Base-by-base conservation (phyloP, 441 rosid species). In the Hypseocharis bilobata region DNA sequence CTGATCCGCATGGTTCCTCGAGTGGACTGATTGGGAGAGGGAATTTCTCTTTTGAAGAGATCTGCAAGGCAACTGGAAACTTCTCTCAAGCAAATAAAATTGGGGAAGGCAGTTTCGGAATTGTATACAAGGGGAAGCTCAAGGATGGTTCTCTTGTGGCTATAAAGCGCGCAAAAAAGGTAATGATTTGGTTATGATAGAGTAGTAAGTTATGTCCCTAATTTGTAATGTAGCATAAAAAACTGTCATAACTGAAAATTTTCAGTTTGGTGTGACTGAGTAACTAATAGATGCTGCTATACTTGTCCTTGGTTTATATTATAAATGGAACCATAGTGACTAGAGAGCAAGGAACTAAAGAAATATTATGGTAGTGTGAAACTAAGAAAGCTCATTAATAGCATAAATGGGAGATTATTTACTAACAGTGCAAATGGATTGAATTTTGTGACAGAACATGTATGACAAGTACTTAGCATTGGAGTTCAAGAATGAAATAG, bases 21-120 rank as follows among this genome's bases (percentile, higher is more conserved):
- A 84, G 78, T 60, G 88, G 81, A 70, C 73, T 64, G 32, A 54
- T 70, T 7, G 92, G 86, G 70, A 79, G 66, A 59, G 55, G 57
- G 34, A 76, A 64, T 65, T 86, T 90, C 76, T 86, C 85, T 2
- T 72, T 88, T 64, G 84, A 82, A 25, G 88, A 88, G 59, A 87
- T 92, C 73, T 66, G 42, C 70, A 79, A 70, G 61, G 93, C 94
- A 4, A 89, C 96, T 3, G 78, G 72, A 74, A 87, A 84, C 66
- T 92, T 92, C 79, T 86, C 91, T 25, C 89, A 94, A 0, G 72
- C 94, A 3, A 82, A 81, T 64, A 88, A 86, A 79, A 81, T 92
- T 70, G 98, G 98, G 55, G 94, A 92, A 65, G 98, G 96, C 19
- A 96, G 96, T 25, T 92, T 82, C 36, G 96, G 98, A 6, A 87